phyloP scores from a whole-genome alignment of 208 protist species.

The Zelonia costaricensis region DNA sequence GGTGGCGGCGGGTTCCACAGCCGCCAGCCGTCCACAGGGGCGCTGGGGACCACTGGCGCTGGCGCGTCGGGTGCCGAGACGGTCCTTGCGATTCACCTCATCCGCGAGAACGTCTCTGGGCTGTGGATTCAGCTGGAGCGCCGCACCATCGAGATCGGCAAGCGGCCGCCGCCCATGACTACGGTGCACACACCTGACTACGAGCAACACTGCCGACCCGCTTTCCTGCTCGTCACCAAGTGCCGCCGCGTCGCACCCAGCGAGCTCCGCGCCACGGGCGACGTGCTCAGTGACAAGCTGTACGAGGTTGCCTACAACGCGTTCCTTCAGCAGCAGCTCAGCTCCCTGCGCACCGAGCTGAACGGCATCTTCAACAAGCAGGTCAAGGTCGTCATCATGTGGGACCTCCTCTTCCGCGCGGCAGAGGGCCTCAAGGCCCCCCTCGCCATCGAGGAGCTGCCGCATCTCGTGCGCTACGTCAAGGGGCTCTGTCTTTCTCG shows the following conservation, averaged over 20 bases:
- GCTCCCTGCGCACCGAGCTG: conserved; percentile 35
- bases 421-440: conserved; percentile 17
- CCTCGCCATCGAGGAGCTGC: conserved; percentile 36
- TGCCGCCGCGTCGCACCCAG: conserved; percentile 30
- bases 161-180: conserved; percentile 36
- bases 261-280: conserved; percentile 7
- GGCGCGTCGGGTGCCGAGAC: background rate
- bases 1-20: conserved; percentile 14
- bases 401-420: conserved; percentile 53
- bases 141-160: conserved; percentile 36
- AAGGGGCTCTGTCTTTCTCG: conserved; percentile 46
- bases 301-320: conserved; percentile 58
- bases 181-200: conserved; percentile 51
- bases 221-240: conserved; percentile 55
- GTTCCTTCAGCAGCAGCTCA: conserved; percentile 49
- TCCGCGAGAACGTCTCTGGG: conserved; percentile 66
- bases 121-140: conserved; percentile 71
- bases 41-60: background rate
- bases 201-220: conserved; percentile 53
- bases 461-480: conserved; percentile 44
- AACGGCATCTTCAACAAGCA: conserved; percentile 45
- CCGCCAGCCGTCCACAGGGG: conserved; percentile 9
- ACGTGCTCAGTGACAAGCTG: conserved; percentile 53
- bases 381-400: conserved; percentile 62
- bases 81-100: conserved; percentile 29